Evolutionary conservation across 2,329 filamentous ascomycete species (phyloP), one percentile per base, ranked within the genome.

Genomic region (Orbilia blumenaviensis): DNA sequence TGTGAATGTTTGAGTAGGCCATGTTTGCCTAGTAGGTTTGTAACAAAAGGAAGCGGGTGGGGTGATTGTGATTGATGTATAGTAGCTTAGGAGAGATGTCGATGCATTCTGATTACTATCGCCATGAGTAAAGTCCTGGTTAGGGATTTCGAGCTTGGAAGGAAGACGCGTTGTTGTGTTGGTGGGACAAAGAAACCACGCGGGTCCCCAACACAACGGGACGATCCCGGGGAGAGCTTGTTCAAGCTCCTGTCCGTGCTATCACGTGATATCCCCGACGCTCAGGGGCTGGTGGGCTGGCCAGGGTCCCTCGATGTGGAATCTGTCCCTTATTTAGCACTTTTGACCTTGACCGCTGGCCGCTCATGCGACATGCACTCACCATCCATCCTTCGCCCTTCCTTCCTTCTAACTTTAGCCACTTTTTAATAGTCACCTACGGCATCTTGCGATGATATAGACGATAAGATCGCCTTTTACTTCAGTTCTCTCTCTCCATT

Each of bases 1-100:
- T 90, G 82, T 97, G 92, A 77, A 86, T 87, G 81, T 96, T 85
- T 80, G 86, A 84, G 80, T 89, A 90, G 16, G 16, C 8, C 64
- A 68, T 63, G 1, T 29, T 34, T n/a, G 42, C 1, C 21, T 16
- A 29, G 23, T n/a, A n/a, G n/a, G n/a, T n/a, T n/a, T n/a, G n/a
- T n/a, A n/a, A n/a, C n/a, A n/a, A n/a, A n/a, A n/a, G n/a, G n/a
- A n/a, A n/a, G n/a, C n/a, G 32, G 27, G 6, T 14, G 50, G 12
- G 29, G 32, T 46, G 18, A 10, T 16, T n/a, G 16, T 3, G 9
- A 41, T 25, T 21, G 12, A 18, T 3, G 23, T 41, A 5, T 9
- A 23, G 42, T 6, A 29, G 60, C n/a, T n/a, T 27, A 29, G 29
- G 18, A 16, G 16, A 23, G 12, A 25, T 58, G 29, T 29, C 9